Evolutionary conservation across 768 basidiomycete genomes (phyloP).

Genomic region (Botryobasidium botryosum): DNA sequence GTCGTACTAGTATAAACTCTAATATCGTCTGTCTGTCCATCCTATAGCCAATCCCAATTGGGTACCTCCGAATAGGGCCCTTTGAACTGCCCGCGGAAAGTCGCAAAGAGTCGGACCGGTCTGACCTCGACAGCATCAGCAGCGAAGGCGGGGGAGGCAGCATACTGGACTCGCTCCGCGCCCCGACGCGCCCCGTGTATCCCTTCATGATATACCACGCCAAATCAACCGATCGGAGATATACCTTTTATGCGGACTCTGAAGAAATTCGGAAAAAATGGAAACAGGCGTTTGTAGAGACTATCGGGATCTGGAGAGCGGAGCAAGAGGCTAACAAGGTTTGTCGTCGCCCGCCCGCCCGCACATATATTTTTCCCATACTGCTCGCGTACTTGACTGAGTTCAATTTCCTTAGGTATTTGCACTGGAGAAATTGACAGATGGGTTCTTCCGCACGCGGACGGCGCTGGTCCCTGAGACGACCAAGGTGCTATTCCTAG

Average conservation of each 20-base stretch:
- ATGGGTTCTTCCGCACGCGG: constrained; percentile 41
- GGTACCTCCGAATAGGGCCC: constrained; percentile 53
- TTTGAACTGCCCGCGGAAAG: constrained; percentile 44
- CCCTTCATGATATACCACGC: constrained; percentile 70
- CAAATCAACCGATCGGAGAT: constrained; percentile 36
- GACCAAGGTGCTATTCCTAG: constrained; percentile 28
- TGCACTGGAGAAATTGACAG: constrained; percentile 38
- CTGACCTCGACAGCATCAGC: not conserved
- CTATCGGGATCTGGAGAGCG: constrained; percentile 44
- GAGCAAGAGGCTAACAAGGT: constrained; percentile 63
- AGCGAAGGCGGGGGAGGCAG: constrained; percentile 26
- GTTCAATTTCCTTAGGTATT: constrained; percentile 37
- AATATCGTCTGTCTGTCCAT: constrained; percentile 7
- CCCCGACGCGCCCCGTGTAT: constrained; percentile 30
- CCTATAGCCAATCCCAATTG: constrained; percentile 56
- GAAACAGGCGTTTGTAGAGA: constrained; percentile 40
- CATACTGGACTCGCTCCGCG: constrained; percentile 38
- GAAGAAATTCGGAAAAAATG: constrained; percentile 46
- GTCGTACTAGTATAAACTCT: not conserved
- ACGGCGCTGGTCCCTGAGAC: constrained; percentile 21
- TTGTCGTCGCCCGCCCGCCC: constrained; percentile 10
- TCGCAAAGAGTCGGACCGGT: constrained; percentile 35
- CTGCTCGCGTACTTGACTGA: not conserved
- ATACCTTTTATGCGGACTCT: constrained; percentile 51
- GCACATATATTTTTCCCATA: not conserved